phyloP scores from a whole-genome alignment of 768 basidiomycete genomes.

The Candolleomyces eurysporus region DNA sequence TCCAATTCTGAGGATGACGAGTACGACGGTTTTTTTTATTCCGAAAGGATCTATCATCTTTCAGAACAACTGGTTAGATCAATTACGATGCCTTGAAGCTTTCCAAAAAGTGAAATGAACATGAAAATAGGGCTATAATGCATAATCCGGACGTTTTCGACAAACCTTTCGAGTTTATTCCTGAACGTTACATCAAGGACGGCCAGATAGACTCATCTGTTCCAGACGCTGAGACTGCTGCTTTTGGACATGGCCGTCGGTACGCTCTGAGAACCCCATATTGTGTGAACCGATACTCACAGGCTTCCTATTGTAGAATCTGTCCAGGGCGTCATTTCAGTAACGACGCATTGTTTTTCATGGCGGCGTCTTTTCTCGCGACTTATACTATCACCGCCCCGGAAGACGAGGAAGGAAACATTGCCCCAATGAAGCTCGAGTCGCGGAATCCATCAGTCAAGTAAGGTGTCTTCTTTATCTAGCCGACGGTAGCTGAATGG shows the following conservation, averaged over 20 bases:
- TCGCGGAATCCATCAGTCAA: not conserved
- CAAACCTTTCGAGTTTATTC: constrained; percentile 23
- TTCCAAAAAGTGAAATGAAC: too few relatives aligned
- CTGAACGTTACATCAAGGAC: constrained; percentile 27
- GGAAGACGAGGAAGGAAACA: constrained; percentile 4
- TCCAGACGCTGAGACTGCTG: constrained; percentile 18
- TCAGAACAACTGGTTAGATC: constrained; percentile 25
- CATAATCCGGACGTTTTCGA: constrained; percentile 22
- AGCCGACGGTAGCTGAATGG: too few relatives aligned
- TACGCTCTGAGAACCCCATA: not conserved
- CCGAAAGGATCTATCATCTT: constrained; percentile 33
- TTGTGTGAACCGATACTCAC: too few relatives aligned
- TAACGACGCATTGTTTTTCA: constrained; percentile 34
- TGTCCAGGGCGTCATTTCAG: constrained; percentile 45
- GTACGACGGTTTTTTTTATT: constrained; percentile 22
- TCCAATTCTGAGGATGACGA: constrained; percentile 7
- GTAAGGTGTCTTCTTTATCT: not conserved
- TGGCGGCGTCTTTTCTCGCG: constrained; percentile 17
- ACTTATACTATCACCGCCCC: constrained; percentile 7
- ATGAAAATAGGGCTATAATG: constrained; percentile 19
- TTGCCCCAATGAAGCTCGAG: constrained; percentile 1
- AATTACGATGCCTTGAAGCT: too few relatives aligned
- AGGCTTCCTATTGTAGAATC: constrained; percentile 12
- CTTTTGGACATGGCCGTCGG: constrained; percentile 29
- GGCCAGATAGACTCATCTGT: constrained; percentile 18